Conservation (phyloP, 257 asterid genomes). For the Avicennia marina region DNA sequence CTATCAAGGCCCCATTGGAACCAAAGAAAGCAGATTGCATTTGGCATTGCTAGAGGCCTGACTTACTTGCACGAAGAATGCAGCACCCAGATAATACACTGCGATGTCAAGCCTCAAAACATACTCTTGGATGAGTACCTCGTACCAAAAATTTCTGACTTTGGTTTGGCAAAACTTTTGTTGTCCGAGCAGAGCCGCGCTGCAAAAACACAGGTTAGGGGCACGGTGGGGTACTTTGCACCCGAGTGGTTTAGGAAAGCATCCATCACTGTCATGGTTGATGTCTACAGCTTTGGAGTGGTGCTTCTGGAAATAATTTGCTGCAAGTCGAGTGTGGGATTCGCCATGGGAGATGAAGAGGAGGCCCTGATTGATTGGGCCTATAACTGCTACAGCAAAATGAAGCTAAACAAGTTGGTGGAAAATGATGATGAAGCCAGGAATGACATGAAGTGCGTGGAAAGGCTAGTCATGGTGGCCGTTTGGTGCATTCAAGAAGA, state of each 20-base stretch:
- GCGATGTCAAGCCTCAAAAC: conserved; percentile 44
- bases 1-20: conserved; percentile 40
- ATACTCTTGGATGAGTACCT: conserved; percentile 31
- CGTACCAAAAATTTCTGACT: conserved; percentile 29
- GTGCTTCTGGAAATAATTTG: conserved; percentile 37
- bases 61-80: conserved; percentile 39
- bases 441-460: conserved; percentile 25
- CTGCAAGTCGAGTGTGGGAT: conserved; percentile 27
- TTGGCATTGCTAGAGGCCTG: conserved; percentile 35
- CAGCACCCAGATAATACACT: conserved; percentile 35
- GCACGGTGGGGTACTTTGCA: conserved; percentile 34
- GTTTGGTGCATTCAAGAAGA: conserved; percentile 67
- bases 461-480: conserved; percentile 41
- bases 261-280: conserved; percentile 33
- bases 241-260: conserved; percentile 39
- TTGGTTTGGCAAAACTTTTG: conserved; percentile 38
- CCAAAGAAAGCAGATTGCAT: conserved; percentile 30
- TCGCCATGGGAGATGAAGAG: conserved; percentile 15
- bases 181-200: conserved; percentile 29
- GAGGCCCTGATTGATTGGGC: conserved; percentile 35
- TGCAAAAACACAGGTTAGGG: conserved; percentile 24
- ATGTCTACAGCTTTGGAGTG: conserved; percentile 50
- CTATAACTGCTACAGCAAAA: conserved; percentile 30
- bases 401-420: conserved; percentile 23
- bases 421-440: conserved; percentile 39